These are phyloP conservation scores for Wallacemonas sp. DNA, from an alignment of 208 protist species.

Conservation along the genomic window DNA sequence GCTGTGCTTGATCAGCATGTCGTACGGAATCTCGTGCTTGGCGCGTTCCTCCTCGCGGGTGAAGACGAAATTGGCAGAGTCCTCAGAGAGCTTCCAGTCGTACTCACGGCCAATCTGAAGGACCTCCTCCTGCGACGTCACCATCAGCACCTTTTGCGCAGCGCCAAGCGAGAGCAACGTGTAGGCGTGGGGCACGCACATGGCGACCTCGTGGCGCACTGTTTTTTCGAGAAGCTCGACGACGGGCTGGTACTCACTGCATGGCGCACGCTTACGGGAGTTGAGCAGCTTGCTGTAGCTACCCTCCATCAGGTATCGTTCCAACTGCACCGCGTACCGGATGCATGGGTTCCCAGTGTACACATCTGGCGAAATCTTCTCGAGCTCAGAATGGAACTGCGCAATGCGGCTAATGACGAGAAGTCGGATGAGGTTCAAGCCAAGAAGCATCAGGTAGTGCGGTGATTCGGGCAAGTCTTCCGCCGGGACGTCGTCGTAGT, in stretches of 20 bases:
- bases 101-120: conserved; percentile 50
- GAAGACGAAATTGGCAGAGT: conserved; percentile 68
- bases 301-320: conserved; percentile 93
- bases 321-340: conserved; percentile 83
- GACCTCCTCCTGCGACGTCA: conserved; percentile 67
- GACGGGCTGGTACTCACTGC: conserved; percentile 87
- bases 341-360: conserved; percentile 78
- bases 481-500: conserved; percentile 81
- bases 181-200: conserved; percentile 89
- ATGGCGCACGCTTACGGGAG: conserved; percentile 81
- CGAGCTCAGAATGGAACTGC: conserved; percentile 93
- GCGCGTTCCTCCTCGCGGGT: conserved; percentile 68
- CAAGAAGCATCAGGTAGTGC: conserved; percentile 75
- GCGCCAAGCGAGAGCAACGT: conserved; percentile 61
- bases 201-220: conserved; percentile 88
- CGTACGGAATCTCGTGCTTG: conserved; percentile 77
- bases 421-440: conserved; percentile 88
- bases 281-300: conserved; percentile 93
- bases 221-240: conserved; percentile 90
- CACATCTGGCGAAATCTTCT: conserved; percentile 79
- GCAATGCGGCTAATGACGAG: conserved; percentile 85
- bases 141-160: conserved; percentile 88
- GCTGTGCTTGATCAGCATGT: conserved; percentile 76
- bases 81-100: conserved; percentile 56
- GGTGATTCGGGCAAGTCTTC: conserved; percentile 72